Evolutionary conservation across 176 grass and related monocot species (phyloP).

Genomic region (Eremochloa ophiuroides): DNA sequence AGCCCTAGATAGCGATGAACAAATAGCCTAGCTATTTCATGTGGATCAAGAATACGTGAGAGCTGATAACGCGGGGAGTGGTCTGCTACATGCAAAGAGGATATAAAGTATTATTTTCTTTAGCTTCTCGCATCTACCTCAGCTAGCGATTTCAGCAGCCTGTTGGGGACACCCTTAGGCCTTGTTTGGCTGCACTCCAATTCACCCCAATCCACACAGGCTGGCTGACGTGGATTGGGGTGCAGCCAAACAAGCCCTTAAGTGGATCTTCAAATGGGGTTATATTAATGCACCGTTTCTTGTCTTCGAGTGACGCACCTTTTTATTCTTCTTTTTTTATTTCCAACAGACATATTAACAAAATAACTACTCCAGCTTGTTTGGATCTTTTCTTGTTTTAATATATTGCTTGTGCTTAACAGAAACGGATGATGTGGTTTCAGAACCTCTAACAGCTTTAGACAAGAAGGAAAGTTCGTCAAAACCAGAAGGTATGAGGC

Average conservation of each 20-base stretch:
- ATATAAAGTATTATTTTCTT: too few relatives aligned
- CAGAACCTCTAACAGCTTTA: background rate
- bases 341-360: background rate
- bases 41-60: too few relatives aligned
- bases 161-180: too few relatives aligned
- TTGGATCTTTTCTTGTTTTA: background rate
- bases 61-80: too few relatives aligned
- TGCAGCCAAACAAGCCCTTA: background rate
- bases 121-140: too few relatives aligned
- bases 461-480: background rate
- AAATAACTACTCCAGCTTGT: background rate
- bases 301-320: background rate
- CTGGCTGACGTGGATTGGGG: background rate
- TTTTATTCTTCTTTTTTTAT: background rate
- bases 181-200: background rate
- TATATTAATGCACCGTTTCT: background rate
- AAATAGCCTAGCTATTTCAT: too few relatives aligned
- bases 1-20: too few relatives aligned
- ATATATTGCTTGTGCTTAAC: background rate
- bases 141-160: too few relatives aligned
- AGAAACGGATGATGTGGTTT: background rate
- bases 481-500: background rate
- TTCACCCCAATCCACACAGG: background rate
- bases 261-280: background rate
- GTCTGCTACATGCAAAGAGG: too few relatives aligned